Percentiles rank a stretch among this genome's conserved stretches.
Conservation (phyloP, 2,329 filamentous ascomycete species). For the Albophoma yamanashiensis region DNA sequence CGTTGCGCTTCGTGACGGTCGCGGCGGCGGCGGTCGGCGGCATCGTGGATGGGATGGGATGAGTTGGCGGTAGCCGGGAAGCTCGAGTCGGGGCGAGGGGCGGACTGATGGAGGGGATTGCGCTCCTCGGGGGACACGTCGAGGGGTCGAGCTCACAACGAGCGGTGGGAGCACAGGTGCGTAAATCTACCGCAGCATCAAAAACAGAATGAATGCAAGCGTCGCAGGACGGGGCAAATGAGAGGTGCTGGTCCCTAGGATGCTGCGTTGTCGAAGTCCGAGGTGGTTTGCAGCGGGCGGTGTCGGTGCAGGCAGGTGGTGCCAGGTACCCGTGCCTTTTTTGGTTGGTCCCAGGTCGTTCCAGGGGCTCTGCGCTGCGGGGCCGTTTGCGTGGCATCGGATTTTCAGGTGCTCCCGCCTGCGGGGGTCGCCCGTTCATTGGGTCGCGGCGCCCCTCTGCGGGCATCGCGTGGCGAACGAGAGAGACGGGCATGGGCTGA, state of each 20-base stretch:
- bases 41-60: constrained; percentile 5
- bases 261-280: not conserved
- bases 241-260: not conserved
- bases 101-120: not conserved
- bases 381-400: not conserved
- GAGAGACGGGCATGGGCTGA: not conserved
- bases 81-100: not conserved
- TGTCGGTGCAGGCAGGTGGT: not conserved
- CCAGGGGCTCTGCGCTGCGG: not conserved
- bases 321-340: not conserved
- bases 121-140: not conserved
- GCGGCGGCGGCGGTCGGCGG: constrained; percentile 19
- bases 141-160: not conserved
- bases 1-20: constrained; percentile 20
- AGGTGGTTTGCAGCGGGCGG: not conserved
- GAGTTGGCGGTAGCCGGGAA: not conserved
- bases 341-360: not conserved
- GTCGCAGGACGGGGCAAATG: not conserved
- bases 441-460: not conserved
- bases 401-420: not conserved
- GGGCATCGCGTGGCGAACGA: not conserved
- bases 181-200: not conserved
- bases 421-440: not conserved
- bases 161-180: not conserved
- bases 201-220: too few relatives aligned